These are phyloP conservation scores for Podila clonocystis DNA, from an alignment of 192 early-diverging fungal genomes.

Conservation along the genomic window DNA sequence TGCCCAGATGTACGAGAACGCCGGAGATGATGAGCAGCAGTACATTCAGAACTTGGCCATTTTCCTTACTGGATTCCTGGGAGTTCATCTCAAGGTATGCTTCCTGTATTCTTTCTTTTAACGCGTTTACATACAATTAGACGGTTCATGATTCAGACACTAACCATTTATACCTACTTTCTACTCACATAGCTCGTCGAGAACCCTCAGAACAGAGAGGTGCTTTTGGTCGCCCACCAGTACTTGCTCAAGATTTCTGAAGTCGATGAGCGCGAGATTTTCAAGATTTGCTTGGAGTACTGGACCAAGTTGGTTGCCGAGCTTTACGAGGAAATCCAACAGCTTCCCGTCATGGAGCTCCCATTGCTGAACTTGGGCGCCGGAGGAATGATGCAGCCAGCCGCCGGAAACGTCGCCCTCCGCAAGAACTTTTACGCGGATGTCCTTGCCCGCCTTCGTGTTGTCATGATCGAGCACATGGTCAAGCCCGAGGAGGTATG, in stretches of 20 bases:
- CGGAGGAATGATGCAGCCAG: conserved; percentile 53
- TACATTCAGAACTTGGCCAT: conserved; percentile 97
- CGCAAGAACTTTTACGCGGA: conserved; percentile 90
- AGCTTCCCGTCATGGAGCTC: conserved; percentile 60
- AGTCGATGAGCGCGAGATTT: conserved; percentile 96
- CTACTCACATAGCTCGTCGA: conserved; percentile 60
- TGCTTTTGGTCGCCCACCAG: conserved; percentile 80
- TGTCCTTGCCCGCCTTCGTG: conserved; percentile 85
- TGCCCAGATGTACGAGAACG: conserved; percentile 82
- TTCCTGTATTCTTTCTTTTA: neutral
- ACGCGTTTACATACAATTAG: no score
- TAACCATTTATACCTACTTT: neutral
- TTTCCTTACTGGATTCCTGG: conserved; percentile 90
- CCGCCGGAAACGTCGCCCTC: conserved; percentile 51
- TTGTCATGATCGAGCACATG: conserved; percentile 99
- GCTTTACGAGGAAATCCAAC: conserved; percentile 88
- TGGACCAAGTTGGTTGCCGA: conserved; percentile 93
- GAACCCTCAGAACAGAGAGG: conserved; percentile 61
- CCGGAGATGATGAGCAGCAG: conserved; percentile 89
- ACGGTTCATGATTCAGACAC: neutral
- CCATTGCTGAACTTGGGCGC: conserved; percentile 70
- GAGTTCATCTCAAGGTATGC: conserved; percentile 83
- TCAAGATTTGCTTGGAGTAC: conserved; percentile 98
- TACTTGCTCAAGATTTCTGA: conserved; percentile 92
- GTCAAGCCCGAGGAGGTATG: conserved; percentile 96